Conservation (phyloP, 129 eudicot species). For the Centrapalus pauciflorus region DNA sequence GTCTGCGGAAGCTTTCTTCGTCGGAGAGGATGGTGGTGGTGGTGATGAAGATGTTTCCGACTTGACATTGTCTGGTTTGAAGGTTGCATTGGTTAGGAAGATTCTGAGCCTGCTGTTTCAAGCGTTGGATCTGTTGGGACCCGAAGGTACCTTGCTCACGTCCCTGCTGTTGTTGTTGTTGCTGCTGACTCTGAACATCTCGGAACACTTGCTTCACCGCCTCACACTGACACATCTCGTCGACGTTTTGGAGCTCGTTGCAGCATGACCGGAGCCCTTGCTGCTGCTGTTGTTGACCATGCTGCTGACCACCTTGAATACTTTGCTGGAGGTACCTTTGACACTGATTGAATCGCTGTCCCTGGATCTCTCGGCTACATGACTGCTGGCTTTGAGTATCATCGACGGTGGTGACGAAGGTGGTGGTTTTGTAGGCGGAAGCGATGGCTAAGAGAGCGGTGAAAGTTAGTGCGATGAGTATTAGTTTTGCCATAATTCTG, state of each 20-base stretch:
- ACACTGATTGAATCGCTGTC: slow-evolving; percentile 15
- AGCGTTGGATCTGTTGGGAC: not conserved
- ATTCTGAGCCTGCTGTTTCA: slow-evolving; percentile 16
- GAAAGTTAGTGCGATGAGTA: slow-evolving; percentile 8
- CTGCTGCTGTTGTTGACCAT: no score
- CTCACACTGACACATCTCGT: slow-evolving; percentile 21
- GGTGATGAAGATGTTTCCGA: slow-evolving; percentile 9
- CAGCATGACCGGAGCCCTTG: not conserved
- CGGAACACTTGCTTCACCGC: slow-evolving; percentile 4
- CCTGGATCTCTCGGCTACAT: slow-evolving; percentile 4
- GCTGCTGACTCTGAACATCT: not conserved
- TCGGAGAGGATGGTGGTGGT: slow-evolving; percentile 5
- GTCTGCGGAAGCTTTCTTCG: no score
- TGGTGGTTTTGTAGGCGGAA: slow-evolving; percentile 23
- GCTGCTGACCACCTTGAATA: not conserved
- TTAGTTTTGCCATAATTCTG: slow-evolving; percentile 22
- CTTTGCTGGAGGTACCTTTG: slow-evolving; percentile 16
- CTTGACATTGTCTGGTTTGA: not conserved
- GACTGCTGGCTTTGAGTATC: not conserved
- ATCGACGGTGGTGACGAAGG: slow-evolving; percentile 14
- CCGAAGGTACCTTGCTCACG: slow-evolving; percentile 2
- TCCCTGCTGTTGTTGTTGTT: not conserved
- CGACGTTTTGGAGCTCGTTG: slow-evolving; percentile 12
- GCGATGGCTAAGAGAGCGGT: slow-evolving; percentile 16
- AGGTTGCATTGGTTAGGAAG: slow-evolving; percentile 17